Conservation (phyloP, 305 asterid genomes). For the Nicotiana rustica region DNA sequence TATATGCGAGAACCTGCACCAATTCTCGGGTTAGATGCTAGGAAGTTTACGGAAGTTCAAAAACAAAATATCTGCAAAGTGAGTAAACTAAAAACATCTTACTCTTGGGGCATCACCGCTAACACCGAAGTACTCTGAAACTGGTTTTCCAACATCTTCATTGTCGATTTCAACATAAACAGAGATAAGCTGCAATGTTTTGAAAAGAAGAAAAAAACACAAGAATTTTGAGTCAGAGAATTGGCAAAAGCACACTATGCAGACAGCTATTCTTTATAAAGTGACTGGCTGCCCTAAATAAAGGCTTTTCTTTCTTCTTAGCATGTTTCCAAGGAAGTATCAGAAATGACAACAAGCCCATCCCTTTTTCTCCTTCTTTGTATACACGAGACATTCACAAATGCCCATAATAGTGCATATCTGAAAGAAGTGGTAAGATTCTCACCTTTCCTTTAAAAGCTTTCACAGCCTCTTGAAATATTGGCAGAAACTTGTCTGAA, state of each 20-base stretch:
- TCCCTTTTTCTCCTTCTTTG: background rate
- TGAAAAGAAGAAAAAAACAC: background rate
- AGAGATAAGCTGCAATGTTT: slow-evolving; percentile 64
- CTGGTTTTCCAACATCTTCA: slow-evolving; percentile 83
- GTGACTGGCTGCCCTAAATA: background rate
- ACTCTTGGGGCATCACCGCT: slow-evolving; percentile 69
- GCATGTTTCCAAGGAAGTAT: background rate
- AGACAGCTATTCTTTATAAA: slow-evolving; percentile 6
- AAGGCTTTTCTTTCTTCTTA: slow-evolving; percentile 22
- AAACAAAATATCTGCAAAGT: background rate
- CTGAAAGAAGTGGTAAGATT: slow-evolving; percentile 14
- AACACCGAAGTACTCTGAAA: slow-evolving; percentile 87
- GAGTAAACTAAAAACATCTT: slow-evolving; percentile 38
- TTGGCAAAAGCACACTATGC: background rate
- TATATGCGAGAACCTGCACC: slow-evolving; percentile 85
- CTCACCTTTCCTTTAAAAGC: slow-evolving; percentile 90
- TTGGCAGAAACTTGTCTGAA: slow-evolving; percentile 62
- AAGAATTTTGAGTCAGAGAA: slow-evolving; percentile 3
- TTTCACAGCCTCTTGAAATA: slow-evolving; percentile 85
- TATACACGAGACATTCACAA: background rate
- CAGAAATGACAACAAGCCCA: background rate
- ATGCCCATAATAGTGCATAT: background rate
- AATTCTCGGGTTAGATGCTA: slow-evolving; percentile 31
- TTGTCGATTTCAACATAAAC: slow-evolving; percentile 79
- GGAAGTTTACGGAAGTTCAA: background rate